Conservation (phyloP, 2,329 filamentous ascomycete species). For the Colletotrichum melonis region DNA sequence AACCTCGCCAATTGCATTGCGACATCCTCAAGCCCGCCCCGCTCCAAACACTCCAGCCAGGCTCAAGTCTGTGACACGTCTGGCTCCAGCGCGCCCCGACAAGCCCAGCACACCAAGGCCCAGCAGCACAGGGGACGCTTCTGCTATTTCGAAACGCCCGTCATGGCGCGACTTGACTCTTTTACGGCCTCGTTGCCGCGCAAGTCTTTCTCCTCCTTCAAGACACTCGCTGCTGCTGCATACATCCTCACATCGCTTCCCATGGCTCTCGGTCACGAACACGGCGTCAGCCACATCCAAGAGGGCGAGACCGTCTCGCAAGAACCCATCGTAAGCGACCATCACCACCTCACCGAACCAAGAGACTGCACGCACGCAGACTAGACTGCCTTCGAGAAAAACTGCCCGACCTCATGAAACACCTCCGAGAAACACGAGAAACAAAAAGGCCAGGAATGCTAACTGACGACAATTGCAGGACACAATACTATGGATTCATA, state of each 20-base stretch:
- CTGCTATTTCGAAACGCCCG: constrained; percentile 28
- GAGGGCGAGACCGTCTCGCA: constrained; percentile 76
- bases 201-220: constrained; percentile 9
- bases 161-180: constrained; percentile 31
- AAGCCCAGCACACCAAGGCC: neutral
- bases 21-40: constrained; percentile 28
- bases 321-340: constrained; percentile 75
- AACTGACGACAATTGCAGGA: constrained; percentile 64
- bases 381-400: neutral
- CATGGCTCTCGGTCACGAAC: constrained; percentile 55
- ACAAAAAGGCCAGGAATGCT: constrained; percentile 40
- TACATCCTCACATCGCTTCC: constrained; percentile 31
- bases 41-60: constrained; percentile 4
- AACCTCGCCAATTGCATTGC: constrained; percentile 35
- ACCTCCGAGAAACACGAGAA: neutral
- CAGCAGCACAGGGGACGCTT: constrained; percentile 11
- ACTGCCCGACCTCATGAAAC: neutral
- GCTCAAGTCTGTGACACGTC: constrained; percentile 36
- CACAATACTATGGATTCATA: constrained; percentile 91
- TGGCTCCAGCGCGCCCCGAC: constrained; percentile 23
- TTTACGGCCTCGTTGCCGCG: constrained; percentile 31
- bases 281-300: constrained; percentile 66
- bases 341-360: neutral
- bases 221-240: constrained; percentile 10
- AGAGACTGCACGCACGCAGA: neutral